Evolutionary conservation across 2,329 filamentous ascomycete genomes (phyloP).

Genomic region (Diaporthe amygdali): DNA sequence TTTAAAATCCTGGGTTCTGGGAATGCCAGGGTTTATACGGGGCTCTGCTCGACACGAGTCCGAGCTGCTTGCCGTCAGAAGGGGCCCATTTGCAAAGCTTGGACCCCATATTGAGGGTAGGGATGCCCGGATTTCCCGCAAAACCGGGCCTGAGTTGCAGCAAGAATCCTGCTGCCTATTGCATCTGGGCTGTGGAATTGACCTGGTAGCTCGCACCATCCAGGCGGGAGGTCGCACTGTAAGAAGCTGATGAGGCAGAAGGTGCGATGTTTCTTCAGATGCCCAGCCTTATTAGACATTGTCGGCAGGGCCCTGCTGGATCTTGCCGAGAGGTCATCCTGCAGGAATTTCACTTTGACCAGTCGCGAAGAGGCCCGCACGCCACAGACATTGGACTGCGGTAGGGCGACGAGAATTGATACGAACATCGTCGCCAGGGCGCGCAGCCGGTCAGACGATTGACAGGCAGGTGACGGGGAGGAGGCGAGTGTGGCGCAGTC

Average conservation of each 20-base stretch:
- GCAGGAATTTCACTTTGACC: background rate
- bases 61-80: conserved; percentile 1
- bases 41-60: background rate
- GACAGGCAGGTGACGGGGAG: conserved; percentile 2
- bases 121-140: background rate
- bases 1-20: background rate
- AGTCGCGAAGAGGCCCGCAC: conserved; percentile 2
- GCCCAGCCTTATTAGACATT: background rate
- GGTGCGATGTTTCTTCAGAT: conserved; percentile 11
- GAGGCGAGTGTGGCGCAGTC: conserved; percentile 6
- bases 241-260: background rate
- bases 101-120: background rate
- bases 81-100: background rate
- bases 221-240: background rate
- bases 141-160: background rate
- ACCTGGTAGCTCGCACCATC: background rate
- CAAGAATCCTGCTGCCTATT: conserved; percentile 3
- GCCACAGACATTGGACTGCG: background rate
- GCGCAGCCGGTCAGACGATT: conserved; percentile 7
- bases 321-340: background rate
- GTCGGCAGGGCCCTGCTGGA: conserved; percentile 4
- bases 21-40: conserved; percentile 2
- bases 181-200: background rate
- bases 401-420: conserved; percentile 10
- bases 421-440: conserved; percentile 8